Conservation (phyloP, 495 filamentous ascomycete species). For the Hypoxylon lienhwacheense region DNA sequence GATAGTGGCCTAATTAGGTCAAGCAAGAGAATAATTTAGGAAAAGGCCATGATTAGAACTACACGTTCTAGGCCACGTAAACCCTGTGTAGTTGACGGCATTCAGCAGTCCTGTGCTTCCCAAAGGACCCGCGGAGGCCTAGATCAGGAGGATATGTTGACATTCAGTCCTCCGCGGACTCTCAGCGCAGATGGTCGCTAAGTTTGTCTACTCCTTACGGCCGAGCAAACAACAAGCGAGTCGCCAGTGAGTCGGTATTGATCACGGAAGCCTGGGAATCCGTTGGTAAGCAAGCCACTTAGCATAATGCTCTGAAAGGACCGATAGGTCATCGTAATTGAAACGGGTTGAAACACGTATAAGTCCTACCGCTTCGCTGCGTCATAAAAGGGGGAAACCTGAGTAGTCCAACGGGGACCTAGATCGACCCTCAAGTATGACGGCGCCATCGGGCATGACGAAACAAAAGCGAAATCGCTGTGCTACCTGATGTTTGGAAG, state of each 20-base stretch:
- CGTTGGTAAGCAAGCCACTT: conserved; percentile 1
- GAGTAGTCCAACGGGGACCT: conserved; percentile 12
- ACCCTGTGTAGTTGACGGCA: conserved; percentile 34
- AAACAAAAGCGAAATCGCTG: conserved; percentile 37
- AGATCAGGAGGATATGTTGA: conserved; percentile 28
- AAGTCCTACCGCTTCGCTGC: conserved; percentile 26
- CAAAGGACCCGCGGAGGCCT: conserved; percentile 22
- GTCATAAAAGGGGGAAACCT: conserved; percentile 24
- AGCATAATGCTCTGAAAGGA: conserved; percentile 22
- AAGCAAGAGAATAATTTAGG: conserved; percentile 25
- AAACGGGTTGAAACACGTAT: conserved; percentile 36
- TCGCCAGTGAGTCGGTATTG: conserved; percentile 6
- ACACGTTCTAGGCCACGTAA: conserved; percentile 34
- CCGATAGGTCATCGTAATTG: conserved; percentile 31
- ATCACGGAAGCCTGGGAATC: conserved; percentile 4
- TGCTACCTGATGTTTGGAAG: conserved; percentile 27
- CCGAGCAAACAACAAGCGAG: conserved; percentile 31
- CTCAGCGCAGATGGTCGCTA: conserved; percentile 18
- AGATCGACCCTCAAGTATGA: conserved; percentile 27
- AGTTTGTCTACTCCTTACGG: conserved; percentile 32
- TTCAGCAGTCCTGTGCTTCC: conserved; percentile 32
- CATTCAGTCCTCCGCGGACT: conserved; percentile 9
- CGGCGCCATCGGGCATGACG: conserved; percentile 36
- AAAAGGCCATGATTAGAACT: conserved; percentile 18
- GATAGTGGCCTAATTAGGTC: conserved; percentile 30